phyloP scores from a whole-genome alignment of 768 basidiomycete genomes.

The Rhodotorula sphaerocarpa region DNA sequence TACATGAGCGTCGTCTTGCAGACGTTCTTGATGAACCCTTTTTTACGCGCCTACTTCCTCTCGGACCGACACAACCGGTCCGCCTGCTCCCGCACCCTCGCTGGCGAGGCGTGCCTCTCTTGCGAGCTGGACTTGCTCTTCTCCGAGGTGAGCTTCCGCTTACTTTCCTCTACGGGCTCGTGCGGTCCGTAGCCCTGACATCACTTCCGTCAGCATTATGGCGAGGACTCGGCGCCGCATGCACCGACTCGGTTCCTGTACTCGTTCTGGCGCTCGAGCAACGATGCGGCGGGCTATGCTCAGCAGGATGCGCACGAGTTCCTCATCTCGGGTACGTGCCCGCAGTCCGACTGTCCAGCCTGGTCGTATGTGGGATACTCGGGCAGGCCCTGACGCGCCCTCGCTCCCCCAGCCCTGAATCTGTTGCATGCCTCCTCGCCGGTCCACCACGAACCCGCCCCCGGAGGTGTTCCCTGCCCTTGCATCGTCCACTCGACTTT shows the following conservation, averaged over 20 bases:
- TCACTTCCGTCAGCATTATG: slow-evolving; percentile 19
- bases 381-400: too few species aligned
- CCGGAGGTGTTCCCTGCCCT: slow-evolving; percentile 55
- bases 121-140: slow-evolving; percentile 48
- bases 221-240: slow-evolving; percentile 51
- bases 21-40: slow-evolving; percentile 77
- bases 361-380: too few species aligned
- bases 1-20: slow-evolving; percentile 89
- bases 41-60: slow-evolving; percentile 79
- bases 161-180: background rate
- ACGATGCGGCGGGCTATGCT: slow-evolving; percentile 78
- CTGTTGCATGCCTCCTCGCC: slow-evolving; percentile 74
- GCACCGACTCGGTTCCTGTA: slow-evolving; percentile 76
- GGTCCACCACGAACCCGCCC: slow-evolving; percentile 55
- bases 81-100: slow-evolving; percentile 48
- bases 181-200: background rate
- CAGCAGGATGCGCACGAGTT: slow-evolving; percentile 93
- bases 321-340: slow-evolving; percentile 54
- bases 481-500: slow-evolving; percentile 89
- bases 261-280: slow-evolving; percentile 64
- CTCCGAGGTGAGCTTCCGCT: slow-evolving; percentile 52
- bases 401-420: slow-evolving; percentile 52
- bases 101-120: slow-evolving; percentile 33
- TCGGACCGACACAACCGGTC: slow-evolving; percentile 76
- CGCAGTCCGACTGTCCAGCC: too few species aligned